These are phyloP conservation scores for Triticum timopheevii DNA, from an alignment of 176 grass and related monocot species.

Conservation along the genomic window DNA sequence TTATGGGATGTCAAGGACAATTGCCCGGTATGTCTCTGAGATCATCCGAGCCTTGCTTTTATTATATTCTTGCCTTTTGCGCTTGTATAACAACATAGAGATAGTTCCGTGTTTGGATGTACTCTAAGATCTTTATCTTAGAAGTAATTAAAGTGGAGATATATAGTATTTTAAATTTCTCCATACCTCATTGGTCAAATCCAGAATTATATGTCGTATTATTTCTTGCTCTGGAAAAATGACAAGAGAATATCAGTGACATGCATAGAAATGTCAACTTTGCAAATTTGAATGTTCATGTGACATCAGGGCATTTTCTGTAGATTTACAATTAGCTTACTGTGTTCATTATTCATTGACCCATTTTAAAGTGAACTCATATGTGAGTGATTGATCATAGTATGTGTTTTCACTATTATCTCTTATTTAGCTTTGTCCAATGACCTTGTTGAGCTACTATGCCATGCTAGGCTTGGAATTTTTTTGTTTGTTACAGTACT, in stretches of 20 bases:
- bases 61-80: neutral
- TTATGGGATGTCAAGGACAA: slow-evolving; percentile 98
- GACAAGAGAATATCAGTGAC: neutral
- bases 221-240: neutral
- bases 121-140: neutral
- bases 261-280: slow-evolving; percentile 14
- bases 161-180: neutral
- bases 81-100: neutral
- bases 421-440: neutral
- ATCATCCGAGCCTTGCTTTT: slow-evolving; percentile 13
- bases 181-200: neutral
- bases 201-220: neutral
- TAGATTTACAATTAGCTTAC: neutral
- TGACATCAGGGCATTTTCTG: neutral
- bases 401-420: neutral
- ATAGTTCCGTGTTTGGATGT: neutral
- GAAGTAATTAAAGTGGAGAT: neutral
- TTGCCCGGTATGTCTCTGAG: slow-evolving; percentile 55
- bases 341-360: neutral
- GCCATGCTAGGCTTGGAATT: neutral
- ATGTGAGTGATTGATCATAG: neutral
- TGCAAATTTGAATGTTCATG: neutral
- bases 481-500: no score
- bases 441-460: neutral
- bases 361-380: neutral